Evolutionary conservation across 495 filamentous ascomycete genomes (phyloP).

Genomic region (Lasiosphaeria hispida): DNA sequence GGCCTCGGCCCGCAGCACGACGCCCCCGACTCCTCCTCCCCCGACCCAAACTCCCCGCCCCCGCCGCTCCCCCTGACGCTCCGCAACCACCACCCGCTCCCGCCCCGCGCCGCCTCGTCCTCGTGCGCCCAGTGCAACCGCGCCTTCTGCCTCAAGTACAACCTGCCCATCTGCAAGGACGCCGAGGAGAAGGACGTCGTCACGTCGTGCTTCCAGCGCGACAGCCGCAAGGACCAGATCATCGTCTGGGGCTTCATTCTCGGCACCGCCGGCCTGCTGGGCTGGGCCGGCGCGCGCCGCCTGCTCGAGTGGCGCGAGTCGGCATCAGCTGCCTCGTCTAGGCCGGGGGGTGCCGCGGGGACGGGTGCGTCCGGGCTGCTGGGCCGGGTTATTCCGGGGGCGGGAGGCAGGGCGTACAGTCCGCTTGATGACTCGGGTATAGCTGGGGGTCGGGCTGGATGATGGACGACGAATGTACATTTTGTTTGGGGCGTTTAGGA

Average conservation of each 20-base stretch:
- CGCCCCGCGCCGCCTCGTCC: constrained; percentile 31
- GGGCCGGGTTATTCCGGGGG: not conserved
- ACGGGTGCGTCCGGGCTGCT: not conserved
- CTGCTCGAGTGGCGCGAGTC: constrained; percentile 55
- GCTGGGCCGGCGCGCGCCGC: constrained; percentile 67
- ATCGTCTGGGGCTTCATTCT: constrained; percentile 93
- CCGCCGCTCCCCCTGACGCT: not conserved
- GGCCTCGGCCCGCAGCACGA: constrained; percentile 51
- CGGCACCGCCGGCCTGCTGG: constrained; percentile 76
- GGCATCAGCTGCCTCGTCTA: not conserved
- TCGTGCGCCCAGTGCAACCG: constrained; percentile 85
- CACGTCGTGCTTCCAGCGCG: constrained; percentile 89
- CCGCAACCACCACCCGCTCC: too few species aligned
- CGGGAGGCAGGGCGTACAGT: too few species aligned
- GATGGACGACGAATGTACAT: too few species aligned
- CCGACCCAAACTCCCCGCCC: constrained; percentile 15
- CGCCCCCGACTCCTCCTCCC: constrained; percentile 16
- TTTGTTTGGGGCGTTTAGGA: too few species aligned
- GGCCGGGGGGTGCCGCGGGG: not conserved
- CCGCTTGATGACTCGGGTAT: too few species aligned
- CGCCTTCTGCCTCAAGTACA: constrained; percentile 82
- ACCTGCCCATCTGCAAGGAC: constrained; percentile 80
- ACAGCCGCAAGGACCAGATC: constrained; percentile 82
- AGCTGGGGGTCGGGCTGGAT: too few species aligned
- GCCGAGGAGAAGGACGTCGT: constrained; percentile 84